Evolutionary conservation across 2,329 filamentous ascomycete species (phyloP), one percentile per base, ranked within the genome.

Genomic region (Celoporthe dispersa): DNA sequence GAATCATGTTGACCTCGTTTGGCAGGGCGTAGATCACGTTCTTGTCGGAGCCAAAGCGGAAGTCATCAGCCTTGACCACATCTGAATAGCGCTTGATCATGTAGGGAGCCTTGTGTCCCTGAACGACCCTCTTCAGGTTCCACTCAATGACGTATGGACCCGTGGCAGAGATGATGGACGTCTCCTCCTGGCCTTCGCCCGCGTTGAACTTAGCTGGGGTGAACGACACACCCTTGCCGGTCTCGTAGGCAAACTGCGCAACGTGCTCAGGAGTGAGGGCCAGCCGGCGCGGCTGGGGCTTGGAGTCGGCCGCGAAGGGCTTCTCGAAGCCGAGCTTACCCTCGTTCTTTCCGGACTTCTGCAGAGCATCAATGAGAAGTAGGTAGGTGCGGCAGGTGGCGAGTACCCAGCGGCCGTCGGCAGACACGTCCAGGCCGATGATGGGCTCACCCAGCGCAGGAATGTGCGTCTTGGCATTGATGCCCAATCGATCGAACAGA

Each of bases 311-410:
- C 3, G 92, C 90, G 77, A 99, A 99, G 0, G 93, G 85, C 79
- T 92, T 94, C 81, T 99, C 94, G 78, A 99, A 99, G 1, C 96
- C 96, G n/a, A 99, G 90, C 81, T 97, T 97, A 78, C 96, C 96
- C 78, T 96, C 94, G 74, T 98, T 97, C 86, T 98, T 98, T 79
- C 96, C 96, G 0, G 91, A 88, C 78, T 96, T 94, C 78, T 99
- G 96, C 75, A 95, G 82, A 0, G 94, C 90, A 77, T 99, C 96
- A 73, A 99, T 94, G 72, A 99, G 91, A 9, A 99, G 88, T 16
- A 99, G 89, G 79, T 98, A 99, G 4, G 95, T 99, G 61, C 92
- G 90, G 76, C 95, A 98, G 1, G 96, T 99, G 25, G 92, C 96
- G 44, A 99, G 87, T 25, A 99, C 90, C 95, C 95, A 99, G 75